These are phyloP conservation scores for Eremothecium gossypii DNA, from an alignment of 1,139 yeast genomes.

Conservation along the genomic window DNA sequence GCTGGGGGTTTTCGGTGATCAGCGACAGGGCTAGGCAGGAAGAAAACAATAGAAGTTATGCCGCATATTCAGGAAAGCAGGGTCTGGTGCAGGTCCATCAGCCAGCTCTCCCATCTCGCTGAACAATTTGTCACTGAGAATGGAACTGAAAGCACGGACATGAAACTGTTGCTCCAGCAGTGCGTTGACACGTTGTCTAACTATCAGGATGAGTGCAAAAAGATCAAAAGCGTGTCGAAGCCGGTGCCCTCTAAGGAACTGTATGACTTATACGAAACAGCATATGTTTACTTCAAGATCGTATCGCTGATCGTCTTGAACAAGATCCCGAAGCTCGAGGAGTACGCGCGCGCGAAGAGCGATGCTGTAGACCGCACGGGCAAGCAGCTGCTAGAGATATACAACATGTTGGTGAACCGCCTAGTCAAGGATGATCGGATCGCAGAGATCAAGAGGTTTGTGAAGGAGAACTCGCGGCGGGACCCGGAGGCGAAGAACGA, in stretches of 20 bases:
- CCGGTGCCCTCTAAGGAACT: conserved; percentile 6
- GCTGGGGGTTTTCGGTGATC: background rate
- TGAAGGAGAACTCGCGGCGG: conserved; percentile 14
- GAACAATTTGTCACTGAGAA: conserved; percentile 23
- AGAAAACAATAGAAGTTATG: conserved; percentile 2
- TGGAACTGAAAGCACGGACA: conserved; percentile 11
- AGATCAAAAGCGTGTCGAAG: conserved; percentile 11
- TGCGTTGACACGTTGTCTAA: conserved; percentile 26
- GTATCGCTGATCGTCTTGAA: conserved; percentile 23
- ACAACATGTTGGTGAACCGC: conserved; percentile 24
- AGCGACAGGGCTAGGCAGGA: conserved; percentile 7
- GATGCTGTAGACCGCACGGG: conserved; percentile 13
- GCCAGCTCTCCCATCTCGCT: conserved; percentile 22
- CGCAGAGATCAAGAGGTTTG: conserved; percentile 18
- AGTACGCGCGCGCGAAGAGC: conserved; percentile 18
- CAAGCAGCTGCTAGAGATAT: conserved; percentile 24
- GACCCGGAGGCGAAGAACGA: background rate
- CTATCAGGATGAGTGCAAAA: conserved; percentile 25
- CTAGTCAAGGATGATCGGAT: conserved; percentile 23
- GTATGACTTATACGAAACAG: conserved; percentile 23
- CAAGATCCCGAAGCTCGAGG: conserved; percentile 18
- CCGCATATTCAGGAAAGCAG: conserved; percentile 6
- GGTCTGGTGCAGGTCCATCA: conserved; percentile 15
- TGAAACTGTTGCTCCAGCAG: conserved; percentile 21
- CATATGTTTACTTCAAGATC: conserved; percentile 29